Percentiles rank a stretch among this genome's conserved stretches.
These are phyloP conservation scores for Trypanosoma grayi DNA, from an alignment of 208 protist genomes.

Conservation along the genomic window DNA sequence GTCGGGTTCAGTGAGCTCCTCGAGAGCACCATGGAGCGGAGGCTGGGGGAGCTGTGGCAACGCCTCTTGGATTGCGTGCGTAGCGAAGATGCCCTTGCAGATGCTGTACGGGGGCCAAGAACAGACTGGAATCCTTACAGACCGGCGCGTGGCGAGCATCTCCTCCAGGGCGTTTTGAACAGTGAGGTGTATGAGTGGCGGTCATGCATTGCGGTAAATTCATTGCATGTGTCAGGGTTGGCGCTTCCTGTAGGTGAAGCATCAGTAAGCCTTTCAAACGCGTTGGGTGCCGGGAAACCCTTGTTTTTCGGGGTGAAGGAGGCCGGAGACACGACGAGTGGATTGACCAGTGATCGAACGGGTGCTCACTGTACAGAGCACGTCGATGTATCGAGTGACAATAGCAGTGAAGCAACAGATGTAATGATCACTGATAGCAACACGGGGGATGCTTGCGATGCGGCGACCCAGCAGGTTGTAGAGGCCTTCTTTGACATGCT, in stretches of 20 bases:
- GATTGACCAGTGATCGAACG: conserved; percentile 5
- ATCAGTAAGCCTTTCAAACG: not conserved
- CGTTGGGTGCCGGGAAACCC: not conserved
- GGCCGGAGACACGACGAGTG: not conserved
- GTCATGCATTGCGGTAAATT: conserved; percentile 34
- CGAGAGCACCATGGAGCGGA: conserved; percentile 40
- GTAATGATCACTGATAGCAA: not conserved
- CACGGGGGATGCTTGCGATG: not conserved
- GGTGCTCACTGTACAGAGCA: not conserved
- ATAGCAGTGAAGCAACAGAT: not conserved
- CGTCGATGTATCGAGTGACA: not conserved
- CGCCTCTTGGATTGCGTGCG: conserved; percentile 43
- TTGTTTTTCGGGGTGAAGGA: not conserved
- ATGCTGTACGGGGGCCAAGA: conserved; percentile 37
- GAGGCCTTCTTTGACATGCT: conserved; percentile 21
- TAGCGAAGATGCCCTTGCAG: conserved; percentile 35
- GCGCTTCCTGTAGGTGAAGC: conserved; percentile 1
- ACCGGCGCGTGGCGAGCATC: conserved; percentile 41
- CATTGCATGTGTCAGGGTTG: conserved; percentile 42
- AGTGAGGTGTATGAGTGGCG: conserved; percentile 74
- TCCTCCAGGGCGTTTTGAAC: conserved; percentile 58
- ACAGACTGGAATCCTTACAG: conserved; percentile 81
- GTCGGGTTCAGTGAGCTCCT: conserved; percentile 47
- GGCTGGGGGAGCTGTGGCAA: conserved; percentile 39
- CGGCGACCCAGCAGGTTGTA: not conserved